These are phyloP conservation scores for Mortierella polycephala DNA, from an alignment of 371 early-diverging fungal genomes.

Conservation along the genomic window DNA sequence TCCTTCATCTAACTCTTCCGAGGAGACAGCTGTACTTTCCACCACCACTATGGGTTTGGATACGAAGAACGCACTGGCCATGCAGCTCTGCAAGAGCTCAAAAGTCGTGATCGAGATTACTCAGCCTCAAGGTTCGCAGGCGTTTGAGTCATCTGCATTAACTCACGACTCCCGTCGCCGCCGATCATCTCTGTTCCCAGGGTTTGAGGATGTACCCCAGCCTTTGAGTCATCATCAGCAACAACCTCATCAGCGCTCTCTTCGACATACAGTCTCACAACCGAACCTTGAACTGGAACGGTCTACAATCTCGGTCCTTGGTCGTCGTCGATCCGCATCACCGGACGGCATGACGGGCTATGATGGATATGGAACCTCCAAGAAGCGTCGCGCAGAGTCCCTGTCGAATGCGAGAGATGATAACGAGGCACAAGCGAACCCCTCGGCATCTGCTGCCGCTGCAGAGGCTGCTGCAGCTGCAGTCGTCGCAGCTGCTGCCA, in stretches of 20 bases:
- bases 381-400: constrained; percentile 47
- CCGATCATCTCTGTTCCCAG: constrained; percentile 1
- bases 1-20: too few species aligned
- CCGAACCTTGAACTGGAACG: constrained; percentile 23
- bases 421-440: background rate
- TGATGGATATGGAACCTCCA: constrained; percentile 24
- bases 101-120: constrained; percentile 49
- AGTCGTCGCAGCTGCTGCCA: constrained; percentile 29
- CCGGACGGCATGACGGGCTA: constrained; percentile 16
- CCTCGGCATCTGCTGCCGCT: constrained; percentile 11
- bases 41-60: constrained; percentile 3
- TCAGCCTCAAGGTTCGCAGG: constrained; percentile 24
- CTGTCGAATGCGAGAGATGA: constrained; percentile 5
- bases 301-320: constrained; percentile 18
- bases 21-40: background rate
- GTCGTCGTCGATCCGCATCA: constrained; percentile 33
- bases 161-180: too few species aligned
- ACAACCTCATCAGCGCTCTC: background rate
- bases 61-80: constrained; percentile 18
- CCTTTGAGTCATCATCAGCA: constrained; percentile 4
- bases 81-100: constrained; percentile 31
- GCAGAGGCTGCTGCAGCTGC: constrained; percentile 36
- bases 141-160: constrained; percentile 7
- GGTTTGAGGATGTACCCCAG: constrained; percentile 12
- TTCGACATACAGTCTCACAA: constrained; percentile 37